Percentiles rank a stretch among this genome's conserved stretches.
Evolutionary conservation across 352 stramenopile species (phyloP).

Genomic region (Phytophthora palmivora): DNA sequence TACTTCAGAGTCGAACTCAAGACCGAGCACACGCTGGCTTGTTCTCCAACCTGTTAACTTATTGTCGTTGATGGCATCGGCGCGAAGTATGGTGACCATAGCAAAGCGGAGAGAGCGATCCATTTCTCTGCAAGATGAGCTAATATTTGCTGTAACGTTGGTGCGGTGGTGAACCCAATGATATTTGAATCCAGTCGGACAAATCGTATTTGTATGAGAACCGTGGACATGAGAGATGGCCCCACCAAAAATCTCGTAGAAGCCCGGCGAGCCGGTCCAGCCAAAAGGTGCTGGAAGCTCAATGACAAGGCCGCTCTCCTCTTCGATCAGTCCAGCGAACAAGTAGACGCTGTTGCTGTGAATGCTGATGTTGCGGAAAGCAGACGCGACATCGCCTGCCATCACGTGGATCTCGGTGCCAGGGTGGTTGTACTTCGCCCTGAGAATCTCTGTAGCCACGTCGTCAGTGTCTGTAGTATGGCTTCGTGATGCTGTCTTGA

Average conservation of each 20-base stretch:
- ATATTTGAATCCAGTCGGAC: no score
- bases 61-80: constrained; percentile 15
- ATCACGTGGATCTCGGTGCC: no score
- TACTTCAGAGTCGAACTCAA: constrained; percentile 11
- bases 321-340: constrained; percentile 8
- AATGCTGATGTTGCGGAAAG: constrained; percentile 2
- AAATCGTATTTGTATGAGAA: no score
- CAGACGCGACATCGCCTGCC: no score
- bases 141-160: no score
- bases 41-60: constrained; percentile 14
- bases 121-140: no score
- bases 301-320: constrained; percentile 3
- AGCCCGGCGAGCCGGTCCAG: no score
- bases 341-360: constrained; percentile 10
- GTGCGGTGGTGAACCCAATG: no score
- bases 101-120: constrained; percentile 24
- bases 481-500: constrained; percentile 5
- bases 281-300: no score
- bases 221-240: no score
- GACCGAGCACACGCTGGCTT: background rate
- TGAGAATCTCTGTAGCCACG: background rate
- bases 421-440: no score
- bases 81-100: constrained; percentile 6
- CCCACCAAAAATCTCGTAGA: no score
- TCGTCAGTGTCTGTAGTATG: constrained; percentile 8